phyloP scores from a whole-genome alignment of 768 basidiomycete species.

The Sutorius australiensis region DNA sequence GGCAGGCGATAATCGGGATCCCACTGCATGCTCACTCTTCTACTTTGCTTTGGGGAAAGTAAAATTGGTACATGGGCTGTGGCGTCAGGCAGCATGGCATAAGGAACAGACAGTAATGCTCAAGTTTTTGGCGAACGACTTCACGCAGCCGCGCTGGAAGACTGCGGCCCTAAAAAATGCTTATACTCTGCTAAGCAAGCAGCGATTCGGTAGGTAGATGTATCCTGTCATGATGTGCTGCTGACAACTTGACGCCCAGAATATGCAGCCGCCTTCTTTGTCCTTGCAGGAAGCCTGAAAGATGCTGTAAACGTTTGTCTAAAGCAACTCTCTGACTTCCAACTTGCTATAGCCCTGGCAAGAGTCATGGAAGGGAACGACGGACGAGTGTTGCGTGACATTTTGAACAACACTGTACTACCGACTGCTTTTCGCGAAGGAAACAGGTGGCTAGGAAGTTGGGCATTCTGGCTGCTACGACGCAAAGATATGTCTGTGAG shows the following conservation, averaged over 20 bases:
- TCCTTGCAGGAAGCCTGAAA: slow-evolving; percentile 82
- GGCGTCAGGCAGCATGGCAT: slow-evolving; percentile 94
- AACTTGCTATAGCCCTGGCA: slow-evolving; percentile 84
- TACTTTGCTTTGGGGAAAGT: slow-evolving; percentile 94
- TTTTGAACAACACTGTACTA: slow-evolving; percentile 72
- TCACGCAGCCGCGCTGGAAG: slow-evolving; percentile 77
- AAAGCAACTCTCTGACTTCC: slow-evolving; percentile 84
- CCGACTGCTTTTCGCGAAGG: slow-evolving; percentile 84
- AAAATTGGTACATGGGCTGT: slow-evolving; percentile 89
- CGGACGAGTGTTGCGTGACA: slow-evolving; percentile 67
- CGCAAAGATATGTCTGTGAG: slow-evolving; percentile 87
- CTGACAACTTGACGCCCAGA: slow-evolving; percentile 45
- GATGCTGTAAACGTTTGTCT: slow-evolving; percentile 92
- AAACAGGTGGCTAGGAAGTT: slow-evolving; percentile 90
- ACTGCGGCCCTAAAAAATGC: slow-evolving; percentile 97
- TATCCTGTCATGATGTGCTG: neutral
- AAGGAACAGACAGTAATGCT: slow-evolving; percentile 87
- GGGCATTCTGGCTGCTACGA: slow-evolving; percentile 95
- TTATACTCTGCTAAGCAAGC: slow-evolving; percentile 85
- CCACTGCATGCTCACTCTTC: slow-evolving; percentile 81
- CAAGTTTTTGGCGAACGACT: slow-evolving; percentile 90
- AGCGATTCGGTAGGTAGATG: slow-evolving; percentile 71
- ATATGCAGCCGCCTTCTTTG: slow-evolving; percentile 98
- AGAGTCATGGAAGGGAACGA: slow-evolving; percentile 81
- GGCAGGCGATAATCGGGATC: slow-evolving; percentile 82